Evolutionary conservation across 495 filamentous ascomycete species (phyloP), one percentile per base, ranked within the genome.

Genomic region (Aspergillus diversus): DNA sequence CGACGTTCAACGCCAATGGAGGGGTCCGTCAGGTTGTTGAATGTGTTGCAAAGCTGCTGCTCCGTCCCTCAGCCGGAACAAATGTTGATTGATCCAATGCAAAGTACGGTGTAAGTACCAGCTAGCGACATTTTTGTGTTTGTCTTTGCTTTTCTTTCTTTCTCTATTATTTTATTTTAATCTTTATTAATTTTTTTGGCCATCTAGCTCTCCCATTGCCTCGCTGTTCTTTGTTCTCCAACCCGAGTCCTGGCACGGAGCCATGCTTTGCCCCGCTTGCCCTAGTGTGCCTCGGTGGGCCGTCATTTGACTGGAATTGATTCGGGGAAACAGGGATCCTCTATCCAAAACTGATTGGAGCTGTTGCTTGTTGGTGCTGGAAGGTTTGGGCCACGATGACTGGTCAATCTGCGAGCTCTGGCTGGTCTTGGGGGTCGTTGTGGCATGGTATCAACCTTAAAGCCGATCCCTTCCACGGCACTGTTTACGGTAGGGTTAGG

Each of bases 211-310:
- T 27, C 21, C 21, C 1, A 27, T 43, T 43, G 9, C 12, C 39
- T 43, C 11, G n/a, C 39, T 43, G 39, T 12, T 43, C 39, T 27
- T 43, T 4, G 39, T 43, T 12, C 39, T 43, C 39, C 12, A 5
- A 11, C n/a, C 39, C n/a, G 6, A 43, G 12, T 12, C 39, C 39
- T 11, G 39, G 9, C 11, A n/a, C 12, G 39, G 39, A n/a, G 39
- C 12, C 39, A 50, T 21, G 47, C 16, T 50, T 8, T 50, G 47
- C 47, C 47, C 47, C 47, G 47, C 47, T 50, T 50, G 47, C 5
- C 47, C 47, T 50, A 9, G 47, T 50, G 5, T 17, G n/a, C 16
- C 16, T 49, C 21, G 12, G 15, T 5, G 46, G 16, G 12, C 39
- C n/a, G n/a, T 43, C 39, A n/a, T 43, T 43, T 43, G 39, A 43